Evolutionary conservation across 1,284 basidiomycete species (phyloP).

Genomic region (Naganishia albida): DNA sequence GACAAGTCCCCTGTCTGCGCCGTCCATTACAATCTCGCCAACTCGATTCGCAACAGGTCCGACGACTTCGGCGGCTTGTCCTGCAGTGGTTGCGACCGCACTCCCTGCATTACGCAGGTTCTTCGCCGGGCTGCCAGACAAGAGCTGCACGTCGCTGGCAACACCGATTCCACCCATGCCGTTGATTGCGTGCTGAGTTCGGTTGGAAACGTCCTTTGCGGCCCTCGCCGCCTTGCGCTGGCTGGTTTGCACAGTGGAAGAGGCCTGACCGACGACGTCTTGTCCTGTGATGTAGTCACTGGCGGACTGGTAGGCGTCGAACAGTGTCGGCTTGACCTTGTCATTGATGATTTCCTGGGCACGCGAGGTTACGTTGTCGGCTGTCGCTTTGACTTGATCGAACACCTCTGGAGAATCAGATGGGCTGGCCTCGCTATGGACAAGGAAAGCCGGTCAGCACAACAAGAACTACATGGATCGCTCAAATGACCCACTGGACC

Average conservation of each 20-base stretch:
- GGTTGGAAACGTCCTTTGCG: neutral
- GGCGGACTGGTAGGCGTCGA: constrained; percentile 15
- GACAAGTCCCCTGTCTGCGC: constrained; percentile 15
- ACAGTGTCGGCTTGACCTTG: constrained; percentile 5
- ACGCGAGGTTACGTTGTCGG: constrained; percentile 4
- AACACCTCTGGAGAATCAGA: constrained; percentile 12
- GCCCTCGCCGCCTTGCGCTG: constrained; percentile 5
- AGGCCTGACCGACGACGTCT: neutral
- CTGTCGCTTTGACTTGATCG: constrained; percentile 5
- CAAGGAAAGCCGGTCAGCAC: neutral
- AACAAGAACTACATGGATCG: neutral
- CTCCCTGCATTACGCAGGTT: constrained; percentile 19
- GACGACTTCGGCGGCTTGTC: constrained; percentile 23
- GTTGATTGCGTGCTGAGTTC: constrained; percentile 1
- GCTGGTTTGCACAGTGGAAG: constrained; percentile 9
- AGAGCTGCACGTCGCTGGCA: neutral
- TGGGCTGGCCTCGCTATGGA: constrained; percentile 8
- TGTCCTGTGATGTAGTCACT: constrained; percentile 4
- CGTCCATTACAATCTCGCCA: constrained; percentile 4
- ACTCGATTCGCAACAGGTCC: constrained; percentile 8
- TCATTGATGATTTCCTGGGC: neutral
- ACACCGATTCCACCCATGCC: constrained; percentile 4
- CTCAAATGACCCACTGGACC: neutral
- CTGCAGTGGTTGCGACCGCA: constrained; percentile 31
- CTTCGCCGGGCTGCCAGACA: constrained; percentile 12